These are phyloP conservation scores for Sequoiadendron giganteum DNA, from an alignment of 75 land plant species.

Conservation along the genomic window DNA sequence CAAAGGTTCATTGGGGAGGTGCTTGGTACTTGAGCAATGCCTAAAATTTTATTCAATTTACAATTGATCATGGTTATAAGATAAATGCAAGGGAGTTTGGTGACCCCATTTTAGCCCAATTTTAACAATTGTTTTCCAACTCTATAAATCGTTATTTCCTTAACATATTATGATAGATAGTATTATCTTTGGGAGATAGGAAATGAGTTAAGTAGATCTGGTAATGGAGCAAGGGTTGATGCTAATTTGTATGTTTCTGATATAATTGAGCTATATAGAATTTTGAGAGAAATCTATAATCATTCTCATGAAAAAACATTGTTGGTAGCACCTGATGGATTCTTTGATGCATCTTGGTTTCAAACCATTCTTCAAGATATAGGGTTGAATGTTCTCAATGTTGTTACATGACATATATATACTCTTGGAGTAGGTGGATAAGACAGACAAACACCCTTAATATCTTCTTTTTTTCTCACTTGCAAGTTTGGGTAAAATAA, in stretches of 20 bases:
- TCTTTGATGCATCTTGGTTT: constrained; percentile 64
- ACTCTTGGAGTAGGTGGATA: constrained; percentile 82
- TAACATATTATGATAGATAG: neutral
- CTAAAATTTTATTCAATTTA: constrained; percentile 32
- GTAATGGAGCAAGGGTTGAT: constrained; percentile 60
- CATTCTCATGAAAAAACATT: constrained; percentile 37
- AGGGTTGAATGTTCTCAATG: constrained; percentile 63
- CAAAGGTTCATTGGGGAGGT: constrained; percentile 17
- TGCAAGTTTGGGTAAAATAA: neutral
- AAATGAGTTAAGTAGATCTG: constrained; percentile 75
- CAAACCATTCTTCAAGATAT: constrained; percentile 58
- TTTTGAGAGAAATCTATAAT: constrained; percentile 52
- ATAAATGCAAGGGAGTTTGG: constrained; percentile 94
- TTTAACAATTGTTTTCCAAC: neutral
- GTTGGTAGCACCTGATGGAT: too few species aligned
- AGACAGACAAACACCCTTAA: neutral
- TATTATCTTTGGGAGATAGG: constrained; percentile 23
- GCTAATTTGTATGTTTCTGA: constrained; percentile 47
- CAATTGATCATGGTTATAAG: constrained; percentile 38
- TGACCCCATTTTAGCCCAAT: constrained; percentile 16
- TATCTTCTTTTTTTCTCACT: neutral
- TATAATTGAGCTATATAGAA: constrained; percentile 21
- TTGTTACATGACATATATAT: constrained; percentile 77
- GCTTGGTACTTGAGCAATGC: constrained; percentile 49
- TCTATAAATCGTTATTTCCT: neutral